Conservation (phyloP, 768 basidiomycete genomes). For the Calvatia gigantea region DNA sequence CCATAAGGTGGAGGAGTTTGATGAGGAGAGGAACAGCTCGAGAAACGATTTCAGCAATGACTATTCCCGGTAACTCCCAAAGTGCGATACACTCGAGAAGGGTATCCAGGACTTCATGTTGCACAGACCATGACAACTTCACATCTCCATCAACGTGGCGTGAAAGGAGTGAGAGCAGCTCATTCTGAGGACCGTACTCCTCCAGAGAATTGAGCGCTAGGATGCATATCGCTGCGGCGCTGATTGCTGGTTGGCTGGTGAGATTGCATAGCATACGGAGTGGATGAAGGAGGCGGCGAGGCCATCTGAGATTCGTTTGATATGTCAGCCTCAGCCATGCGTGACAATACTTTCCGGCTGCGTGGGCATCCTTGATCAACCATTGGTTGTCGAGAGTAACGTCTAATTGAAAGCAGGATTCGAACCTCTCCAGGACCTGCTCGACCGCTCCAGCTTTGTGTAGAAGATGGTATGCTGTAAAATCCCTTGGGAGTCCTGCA, state of each 20-base stretch:
- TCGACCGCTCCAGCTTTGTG: conserved; percentile 31
- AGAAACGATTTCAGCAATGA: conserved; percentile 30
- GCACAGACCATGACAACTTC: conserved; percentile 27
- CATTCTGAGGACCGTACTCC: conserved; percentile 30
- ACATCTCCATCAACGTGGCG: conserved; percentile 26
- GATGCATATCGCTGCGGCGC: conserved; percentile 33
- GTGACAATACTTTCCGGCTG: conserved; percentile 34
- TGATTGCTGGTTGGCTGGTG: conserved; percentile 25
- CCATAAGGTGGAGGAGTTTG: conserved; percentile 27
- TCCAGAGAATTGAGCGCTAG: conserved; percentile 33
- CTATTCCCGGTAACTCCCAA: conserved; percentile 35
- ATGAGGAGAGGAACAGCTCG: conserved; percentile 33
- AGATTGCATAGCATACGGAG: conserved; percentile 30
- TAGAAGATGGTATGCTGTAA: conserved; percentile 32
- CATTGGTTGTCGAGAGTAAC: conserved; percentile 32
- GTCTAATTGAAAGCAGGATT: conserved; percentile 36
- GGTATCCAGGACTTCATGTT: conserved; percentile 36
- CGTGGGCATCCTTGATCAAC: conserved; percentile 30
- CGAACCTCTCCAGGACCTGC: conserved; percentile 31
- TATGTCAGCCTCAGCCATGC: conserved; percentile 40
- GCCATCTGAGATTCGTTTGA: conserved; percentile 32
- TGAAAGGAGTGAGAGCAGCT: conserved; percentile 30
- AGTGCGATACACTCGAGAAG: conserved; percentile 32
- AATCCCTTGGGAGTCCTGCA: conserved; percentile 34
- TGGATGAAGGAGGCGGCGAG: conserved; percentile 29